Percentiles rank a stretch among this genome's conserved stretches.
Conservation (phyloP, 176 grass and related monocot species). For the Sorghum bicolor region Sorghum_bicolor_NCBIv3 NC_012878.2:55373501-55374000, state of each 20-base stretch:
- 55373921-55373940: constrained; percentile 30
- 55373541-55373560: neutral
- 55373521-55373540: neutral
- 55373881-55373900: constrained; percentile 32
- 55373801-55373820: constrained; percentile 42
- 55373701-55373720: neutral
- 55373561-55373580: neutral
- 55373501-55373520: neutral
- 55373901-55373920: constrained; percentile 41
- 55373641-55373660: neutral
- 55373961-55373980: constrained; percentile 13
- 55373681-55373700: neutral
- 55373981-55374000: constrained; percentile 13
- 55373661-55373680: neutral
- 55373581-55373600: neutral
- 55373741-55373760: neutral
- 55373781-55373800: neutral
- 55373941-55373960: constrained; percentile 46
- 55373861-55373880: constrained; percentile 32
- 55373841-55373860: constrained; percentile 58
- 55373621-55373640: constrained; percentile 5
- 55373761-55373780: neutral
- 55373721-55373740: neutral
- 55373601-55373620: neutral
- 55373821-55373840: constrained; percentile 24